phyloP scores from a whole-genome alignment of 2,329 filamentous ascomycete species.

The Hypoxylon sp. region DNA sequence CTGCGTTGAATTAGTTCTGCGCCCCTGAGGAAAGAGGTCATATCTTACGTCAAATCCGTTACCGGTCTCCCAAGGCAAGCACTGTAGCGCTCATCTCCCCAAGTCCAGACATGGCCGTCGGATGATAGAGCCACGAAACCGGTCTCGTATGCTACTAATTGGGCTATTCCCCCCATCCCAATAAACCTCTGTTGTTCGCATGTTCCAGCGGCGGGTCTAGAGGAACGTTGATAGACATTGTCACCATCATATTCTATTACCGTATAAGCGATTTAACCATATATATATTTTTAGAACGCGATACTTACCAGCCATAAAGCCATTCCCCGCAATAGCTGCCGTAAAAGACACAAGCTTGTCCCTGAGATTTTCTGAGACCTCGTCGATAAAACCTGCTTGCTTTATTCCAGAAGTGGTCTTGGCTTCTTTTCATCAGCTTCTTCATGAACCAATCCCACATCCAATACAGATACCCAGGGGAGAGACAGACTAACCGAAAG shows the following conservation, averaged over 20 bases:
- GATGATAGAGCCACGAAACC: conserved; percentile 63
- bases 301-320: conserved; percentile 49
- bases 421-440: conserved; percentile 38
- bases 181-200: conserved; percentile 39
- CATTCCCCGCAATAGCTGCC: conserved; percentile 54
- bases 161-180: conserved; percentile 50
- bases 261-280: conserved; percentile 29
- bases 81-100: conserved; percentile 70
- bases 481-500: conserved; percentile 57
- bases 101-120: conserved; percentile 61
- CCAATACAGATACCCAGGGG: neutral
- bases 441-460: neutral
- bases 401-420: conserved; percentile 44
- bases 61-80: conserved; percentile 67
- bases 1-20: conserved; percentile 47
- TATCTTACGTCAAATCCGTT: conserved; percentile 53
- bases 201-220: conserved; percentile 21
- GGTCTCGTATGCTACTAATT: conserved; percentile 62
- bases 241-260: conserved; percentile 45
- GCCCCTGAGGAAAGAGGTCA: neutral
- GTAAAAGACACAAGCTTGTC: conserved; percentile 44
- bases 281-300: neutral
- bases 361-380: conserved; percentile 35
- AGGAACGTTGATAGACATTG: conserved; percentile 50
- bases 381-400: conserved; percentile 50